Conservation (phyloP, 2,329 filamentous ascomycete species). For the Anthostomella pinea region DNA sequence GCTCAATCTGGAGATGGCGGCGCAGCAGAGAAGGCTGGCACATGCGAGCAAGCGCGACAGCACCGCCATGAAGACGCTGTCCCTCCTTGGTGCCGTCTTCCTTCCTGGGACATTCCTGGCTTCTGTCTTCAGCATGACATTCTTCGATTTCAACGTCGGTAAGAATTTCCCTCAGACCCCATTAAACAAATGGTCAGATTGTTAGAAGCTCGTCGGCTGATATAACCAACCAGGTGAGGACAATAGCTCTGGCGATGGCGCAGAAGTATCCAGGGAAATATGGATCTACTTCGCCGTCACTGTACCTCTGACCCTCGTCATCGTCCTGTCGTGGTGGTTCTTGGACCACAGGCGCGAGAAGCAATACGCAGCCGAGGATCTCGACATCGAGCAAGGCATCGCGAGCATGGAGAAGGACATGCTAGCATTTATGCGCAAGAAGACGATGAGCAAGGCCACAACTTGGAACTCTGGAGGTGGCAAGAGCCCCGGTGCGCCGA, state of each 20-base stretch:
- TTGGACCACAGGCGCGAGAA: slow-evolving; percentile 51
- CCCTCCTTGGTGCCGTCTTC: slow-evolving; percentile 61
- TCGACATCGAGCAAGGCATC: slow-evolving; percentile 52
- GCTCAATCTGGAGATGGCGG: slow-evolving; percentile 61
- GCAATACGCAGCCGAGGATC: slow-evolving; percentile 47
- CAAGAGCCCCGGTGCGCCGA: neutral
- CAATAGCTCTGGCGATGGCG: slow-evolving; percentile 32
- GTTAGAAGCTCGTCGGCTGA: slow-evolving; percentile 2
- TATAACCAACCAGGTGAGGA: slow-evolving; percentile 1
- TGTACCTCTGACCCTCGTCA: slow-evolving; percentile 53
- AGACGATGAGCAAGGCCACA: slow-evolving; percentile 54
- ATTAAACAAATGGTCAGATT: neutral
- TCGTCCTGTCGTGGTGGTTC: slow-evolving; percentile 54
- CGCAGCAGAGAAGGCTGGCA: slow-evolving; percentile 57
- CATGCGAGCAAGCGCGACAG: slow-evolving; percentile 60
- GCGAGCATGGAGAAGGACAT: slow-evolving; percentile 56
- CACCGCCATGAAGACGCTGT: slow-evolving; percentile 64
- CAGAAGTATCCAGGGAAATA: slow-evolving; percentile 48
- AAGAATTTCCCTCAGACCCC: slow-evolving; percentile 14
- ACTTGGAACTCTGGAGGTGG: slow-evolving; percentile 49
- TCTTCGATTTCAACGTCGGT: slow-evolving; percentile 59
- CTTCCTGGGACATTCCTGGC: slow-evolving; percentile 61
- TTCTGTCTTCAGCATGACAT: slow-evolving; percentile 64
- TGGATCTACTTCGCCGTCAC: slow-evolving; percentile 65
- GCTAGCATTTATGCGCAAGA: slow-evolving; percentile 53